Conservation (phyloP, 2,329 filamentous ascomycete genomes). For the Penicillium olsonii region DNA sequence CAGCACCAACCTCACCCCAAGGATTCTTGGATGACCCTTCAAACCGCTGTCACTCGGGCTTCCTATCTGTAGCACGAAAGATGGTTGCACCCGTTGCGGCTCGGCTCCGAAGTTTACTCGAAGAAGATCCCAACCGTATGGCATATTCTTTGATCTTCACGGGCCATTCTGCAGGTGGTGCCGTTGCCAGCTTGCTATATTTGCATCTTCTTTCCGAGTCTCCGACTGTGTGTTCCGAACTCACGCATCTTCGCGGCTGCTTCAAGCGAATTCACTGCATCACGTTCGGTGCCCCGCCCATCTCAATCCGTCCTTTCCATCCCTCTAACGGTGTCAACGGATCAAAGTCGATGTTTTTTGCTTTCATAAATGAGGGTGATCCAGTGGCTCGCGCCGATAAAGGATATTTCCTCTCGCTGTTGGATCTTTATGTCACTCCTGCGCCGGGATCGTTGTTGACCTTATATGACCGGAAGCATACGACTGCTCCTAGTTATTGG, state of each 20-base stretch:
- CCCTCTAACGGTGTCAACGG: slow-evolving; percentile 56
- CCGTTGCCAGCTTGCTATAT: slow-evolving; percentile 77
- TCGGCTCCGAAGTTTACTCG: slow-evolving; percentile 67
- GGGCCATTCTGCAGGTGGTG: slow-evolving; percentile 83
- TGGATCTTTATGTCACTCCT: slow-evolving; percentile 69
- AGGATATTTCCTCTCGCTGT: slow-evolving; percentile 69
- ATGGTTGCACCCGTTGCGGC: slow-evolving; percentile 75
- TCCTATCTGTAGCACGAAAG: slow-evolving; percentile 71
- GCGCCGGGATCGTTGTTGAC: slow-evolving; percentile 43
- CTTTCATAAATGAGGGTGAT: slow-evolving; percentile 84
- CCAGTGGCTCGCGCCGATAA: slow-evolving; percentile 76
- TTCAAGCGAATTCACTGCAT: slow-evolving; percentile 83
- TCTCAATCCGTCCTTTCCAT: slow-evolving; percentile 68
- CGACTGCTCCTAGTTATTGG: slow-evolving; percentile 20
- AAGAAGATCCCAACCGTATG: slow-evolving; percentile 68
- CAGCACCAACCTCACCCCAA: slow-evolving; percentile 63
- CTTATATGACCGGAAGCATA: slow-evolving; percentile 22
- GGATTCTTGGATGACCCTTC: slow-evolving; percentile 75
- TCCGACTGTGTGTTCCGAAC: slow-evolving; percentile 56
- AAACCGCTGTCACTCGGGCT: slow-evolving; percentile 80
- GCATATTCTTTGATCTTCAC: slow-evolving; percentile 76
- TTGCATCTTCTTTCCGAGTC: slow-evolving; percentile 70
- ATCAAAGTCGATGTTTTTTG: slow-evolving; percentile 72
- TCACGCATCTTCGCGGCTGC: slow-evolving; percentile 66
- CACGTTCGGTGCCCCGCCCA: slow-evolving; percentile 80